Base-by-base conservation (phyloP, 495 filamentous ascomycete species). In the Penicillium arizonense region DNA sequence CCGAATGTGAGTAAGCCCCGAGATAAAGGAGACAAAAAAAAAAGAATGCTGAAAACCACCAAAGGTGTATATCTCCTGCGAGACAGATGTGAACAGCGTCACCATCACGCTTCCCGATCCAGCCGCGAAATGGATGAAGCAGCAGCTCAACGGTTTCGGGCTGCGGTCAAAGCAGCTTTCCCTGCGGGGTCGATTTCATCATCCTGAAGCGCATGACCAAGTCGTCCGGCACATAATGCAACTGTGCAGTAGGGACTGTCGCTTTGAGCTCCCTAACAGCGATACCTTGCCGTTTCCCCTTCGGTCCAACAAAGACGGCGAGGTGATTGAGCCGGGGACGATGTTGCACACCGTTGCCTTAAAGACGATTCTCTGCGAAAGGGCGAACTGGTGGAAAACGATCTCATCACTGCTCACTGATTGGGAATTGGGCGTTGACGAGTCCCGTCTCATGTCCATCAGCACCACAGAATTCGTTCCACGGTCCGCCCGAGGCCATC, bases 31-130 rank as follows among this genome's bases (percentile, higher is more conserved):
- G 45, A 35, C 13, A 18, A 36, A 30, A 16, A 13, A 23, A 14
- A 35, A 7, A 5, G 32, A 35, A 35, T 16, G 33, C 49, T 16
- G 18, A 56, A n/a, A 32, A 42, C 21, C 37, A 28, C 38, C 38
- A 24, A 53, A 76, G 71, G 70, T 66, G n/a, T 79, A 79, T 49
- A 56, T 77, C 16, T 75, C 76, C n/a, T 72, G 72, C 20, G 41
- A 57, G 12, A 74, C 64, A 24, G 76, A 77, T 46, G 58, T 68
- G 16, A 66, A 60, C 16, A 54, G 65, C 8, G 67, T 62, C n/a
- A 79, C 76, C 4, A 49, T 77, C 38, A 77, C 73, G 7, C 61
- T 71, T 3, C 53, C 68, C 7, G 53, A 50, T 3, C 47, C 50
- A 2, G 59, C 42, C n/a, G 52, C 55, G n/a, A n/a, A 42, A 55